Percentiles rank a stretch among this genome's conserved stretches.
phyloP scores from a whole-genome alignment of 2,329 filamentous ascomycete species.

The Fusarium chuoi region DNA sequence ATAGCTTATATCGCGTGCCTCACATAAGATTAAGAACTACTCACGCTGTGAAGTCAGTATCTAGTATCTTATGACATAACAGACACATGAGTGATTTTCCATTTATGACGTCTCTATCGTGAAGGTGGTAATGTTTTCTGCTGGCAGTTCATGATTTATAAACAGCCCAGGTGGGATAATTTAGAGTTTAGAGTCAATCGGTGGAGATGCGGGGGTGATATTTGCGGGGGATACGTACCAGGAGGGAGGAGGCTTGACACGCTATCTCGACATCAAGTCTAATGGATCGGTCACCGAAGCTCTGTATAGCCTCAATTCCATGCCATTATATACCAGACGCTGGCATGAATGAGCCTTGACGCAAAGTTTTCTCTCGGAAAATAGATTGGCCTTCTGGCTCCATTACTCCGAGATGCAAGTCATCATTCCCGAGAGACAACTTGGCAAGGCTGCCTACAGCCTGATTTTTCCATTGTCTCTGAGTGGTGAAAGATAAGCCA shows the following conservation, averaged over 20 bases:
- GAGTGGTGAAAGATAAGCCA: neutral
- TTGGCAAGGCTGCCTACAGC: neutral
- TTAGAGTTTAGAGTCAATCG: neutral
- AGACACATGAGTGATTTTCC: fast-evolving
- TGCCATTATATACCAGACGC: no score
- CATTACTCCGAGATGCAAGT: neutral
- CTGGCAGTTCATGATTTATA: neutral
- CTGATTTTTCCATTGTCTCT: neutral
- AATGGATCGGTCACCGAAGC: fast-evolving
- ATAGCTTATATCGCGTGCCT: no score
- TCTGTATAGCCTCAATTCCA: neutral
- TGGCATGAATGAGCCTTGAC: fast-evolving
- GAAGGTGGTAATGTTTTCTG: neutral
- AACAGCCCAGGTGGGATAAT: neutral
- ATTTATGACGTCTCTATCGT: neutral
- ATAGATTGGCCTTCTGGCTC: no score
- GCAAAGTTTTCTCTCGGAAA: fast-evolving
- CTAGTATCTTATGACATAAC: no score
- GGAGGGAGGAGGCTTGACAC: no score
- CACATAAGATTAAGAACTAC: fast-evolving
- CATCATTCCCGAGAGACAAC: no score
- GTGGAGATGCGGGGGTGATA: neutral
- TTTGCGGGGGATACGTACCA: neutral
- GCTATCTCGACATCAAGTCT: no score
- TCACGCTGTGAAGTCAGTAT: fast-evolving